Base-by-base conservation (phyloP, 2,329 filamentous ascomycete genomes). In the Aureobasidium sp. region DNA sequence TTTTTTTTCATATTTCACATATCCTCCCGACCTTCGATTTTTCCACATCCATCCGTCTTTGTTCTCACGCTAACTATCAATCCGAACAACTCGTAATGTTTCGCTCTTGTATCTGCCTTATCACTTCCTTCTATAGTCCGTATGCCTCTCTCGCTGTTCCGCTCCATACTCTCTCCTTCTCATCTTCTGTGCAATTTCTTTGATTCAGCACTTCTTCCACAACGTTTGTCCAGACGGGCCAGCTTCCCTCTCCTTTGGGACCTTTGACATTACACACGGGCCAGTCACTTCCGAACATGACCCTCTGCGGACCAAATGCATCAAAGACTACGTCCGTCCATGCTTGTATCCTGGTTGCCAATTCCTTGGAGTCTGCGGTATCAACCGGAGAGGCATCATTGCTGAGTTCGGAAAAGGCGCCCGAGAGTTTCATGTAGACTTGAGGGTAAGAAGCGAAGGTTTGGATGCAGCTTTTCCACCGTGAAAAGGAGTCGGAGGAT, bases 281-380 rank as follows among this genome's bases (percentile, higher is more conserved):
- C 93, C 93, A 97, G 73, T 96, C 91, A 65, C 88, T 92, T 25
- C 87, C 92, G 73, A 94, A 96, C 86, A 97, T 91, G 70, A 94
- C 81, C 64, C 90, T 81, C 23, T 77, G 70, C 0, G 87, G 75
- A 1, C 88, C 85, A 69, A 96, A 96, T 1, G 81, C 81, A 29
- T 84, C 81, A 57, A 95, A 82, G 0, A 92, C 76, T 57, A 87
- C 82, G 62, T 85, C 82, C 2, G 90, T 81, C 86, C 89, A 95
- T 25, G 86, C 85, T 61, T 81, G 78, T 21, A 89, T 78, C 42
- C 80, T 79, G 63, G 81, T 76, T 65, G 89, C 84, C 60, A 90
- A 81, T 37, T 82, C 79, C 60, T 81, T 75, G 35, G 79, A 70
- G 35, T 65, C 53, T n/a, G 61, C 65, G 10, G 79, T 71, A 27